Base-by-base conservation (phyloP, 768 basidiomycete species). In the Suillus luteus region DNA sequence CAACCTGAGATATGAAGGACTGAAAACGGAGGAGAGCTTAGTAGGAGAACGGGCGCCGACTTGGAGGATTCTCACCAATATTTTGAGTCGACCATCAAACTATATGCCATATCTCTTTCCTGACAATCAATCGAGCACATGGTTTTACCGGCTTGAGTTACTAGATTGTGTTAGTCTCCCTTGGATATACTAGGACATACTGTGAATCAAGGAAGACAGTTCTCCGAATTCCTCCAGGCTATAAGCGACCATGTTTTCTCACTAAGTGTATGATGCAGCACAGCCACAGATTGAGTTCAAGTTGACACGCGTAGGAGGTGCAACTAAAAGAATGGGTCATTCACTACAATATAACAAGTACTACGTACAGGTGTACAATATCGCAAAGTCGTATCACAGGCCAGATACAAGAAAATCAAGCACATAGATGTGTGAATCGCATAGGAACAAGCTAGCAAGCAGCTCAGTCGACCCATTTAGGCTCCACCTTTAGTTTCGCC, bases 401-500 rank as follows among this genome's bases (percentile, higher is more conserved):
- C 4, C 15, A 8, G 15, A 40, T 15, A 10, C 22, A 57, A n/a
- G 10, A 40, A 40, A 15, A 8, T 8, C 35, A 40, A 37, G 10
- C 8, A n/a, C 51, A 52, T 52, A 33, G 11, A 12, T 19, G 52
- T 31, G 15, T 19, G 19, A 54, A 54, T 33, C 19, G 5, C 19
- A 31, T 19, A 9, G 22, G 37, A 38, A 60, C 11, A 17, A 14
- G 15, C 31, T 19, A 9, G 22, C 22, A 38, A 60, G 5, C 14
- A 14, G 15, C 31, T 59, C 68, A 85, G 66, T 79, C 77, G 38
- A 83, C 72, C 80, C 80, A 83, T 31, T 68, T 65, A 0, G 79
- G 78, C 49, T 78, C 67, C 19, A 77, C 70, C 59, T 68, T 71
- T 61, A 80, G 72, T 58, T 74, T 74, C 4, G 82, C 79, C 51